phyloP scores from a whole-genome alignment of 768 basidiomycete species.

The Termitomyces sp. region DNA sequence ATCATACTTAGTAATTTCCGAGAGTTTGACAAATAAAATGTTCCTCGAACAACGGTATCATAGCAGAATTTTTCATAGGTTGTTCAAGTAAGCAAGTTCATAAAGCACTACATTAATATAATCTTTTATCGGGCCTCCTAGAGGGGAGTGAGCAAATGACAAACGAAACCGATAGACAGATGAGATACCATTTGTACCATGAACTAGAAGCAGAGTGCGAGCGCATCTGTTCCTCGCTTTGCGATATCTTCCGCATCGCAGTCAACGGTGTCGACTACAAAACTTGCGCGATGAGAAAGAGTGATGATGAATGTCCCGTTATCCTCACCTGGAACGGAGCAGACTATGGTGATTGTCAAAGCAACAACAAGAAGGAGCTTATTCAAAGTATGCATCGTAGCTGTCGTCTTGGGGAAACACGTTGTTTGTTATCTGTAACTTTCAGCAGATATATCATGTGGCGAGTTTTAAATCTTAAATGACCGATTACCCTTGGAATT shows the following conservation, averaged over 20 bases:
- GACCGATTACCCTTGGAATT: too few species aligned
- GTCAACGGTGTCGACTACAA: constrained; percentile 1
- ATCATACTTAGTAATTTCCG: too few species aligned
- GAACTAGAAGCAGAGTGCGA: constrained; percentile 1
- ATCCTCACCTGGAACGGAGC: neutral
- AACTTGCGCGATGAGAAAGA: neutral
- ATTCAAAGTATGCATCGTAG: neutral
- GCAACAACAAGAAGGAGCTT: neutral
- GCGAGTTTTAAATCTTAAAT: neutral
- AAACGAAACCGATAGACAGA: too few species aligned
- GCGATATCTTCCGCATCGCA: constrained; percentile 3
- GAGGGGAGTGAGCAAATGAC: too few species aligned
- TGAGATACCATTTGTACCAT: too few species aligned
- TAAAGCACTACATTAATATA: too few species aligned
- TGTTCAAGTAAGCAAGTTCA: too few species aligned
- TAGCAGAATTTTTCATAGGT: too few species aligned
- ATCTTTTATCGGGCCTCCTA: too few species aligned
- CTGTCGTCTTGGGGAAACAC: neutral
- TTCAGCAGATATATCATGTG: neutral
- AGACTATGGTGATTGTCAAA: neutral
- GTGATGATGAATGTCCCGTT: neutral
- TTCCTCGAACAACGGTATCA: too few species aligned
- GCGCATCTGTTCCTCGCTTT: neutral
- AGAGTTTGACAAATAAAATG: too few species aligned
- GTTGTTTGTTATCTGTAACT: neutral